phyloP scores from a whole-genome alignment of 257 asterid genomes.

The Gynochthodes officinalis region DNA sequence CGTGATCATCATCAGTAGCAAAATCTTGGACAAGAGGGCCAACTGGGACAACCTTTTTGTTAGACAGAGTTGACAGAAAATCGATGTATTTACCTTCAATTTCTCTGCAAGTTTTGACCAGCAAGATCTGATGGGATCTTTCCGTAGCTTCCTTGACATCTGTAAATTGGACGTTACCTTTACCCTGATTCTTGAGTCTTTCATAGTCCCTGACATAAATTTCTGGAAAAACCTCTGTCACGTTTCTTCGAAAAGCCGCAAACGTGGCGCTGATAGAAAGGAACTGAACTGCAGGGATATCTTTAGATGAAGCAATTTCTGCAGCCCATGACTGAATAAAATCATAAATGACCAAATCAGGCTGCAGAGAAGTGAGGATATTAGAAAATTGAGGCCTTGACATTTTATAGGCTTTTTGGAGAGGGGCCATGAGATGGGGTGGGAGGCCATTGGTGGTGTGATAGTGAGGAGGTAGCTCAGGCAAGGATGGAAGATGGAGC shows the following conservation, averaged over 20 bases:
- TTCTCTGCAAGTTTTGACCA: constrained; percentile 32
- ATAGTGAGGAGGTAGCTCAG: too few species aligned
- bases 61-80: constrained; percentile 5
- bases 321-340: too few species aligned
- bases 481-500: too few species aligned
- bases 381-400: too few species aligned
- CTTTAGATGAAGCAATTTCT: too few species aligned
- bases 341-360: too few species aligned
- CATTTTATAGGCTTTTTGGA: too few species aligned
- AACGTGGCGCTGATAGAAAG: constrained; percentile 39
- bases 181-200: not conserved
- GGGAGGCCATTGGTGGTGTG: too few species aligned
- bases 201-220: not conserved
- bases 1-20: not conserved
- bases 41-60: constrained; percentile 14
- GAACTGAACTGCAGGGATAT: too few species aligned
- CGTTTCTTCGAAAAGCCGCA: constrained; percentile 12
- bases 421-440: too few species aligned
- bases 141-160: not conserved
- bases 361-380: too few species aligned
- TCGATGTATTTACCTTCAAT: constrained; percentile 48
- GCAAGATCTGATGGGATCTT: not conserved
- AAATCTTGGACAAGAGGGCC: constrained; percentile 1
- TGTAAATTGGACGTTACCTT: not conserved
- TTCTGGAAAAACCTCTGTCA: not conserved